phyloP scores from a whole-genome alignment of 1,284 basidiomycete species.

The Cryptococcus sp. region DNA sequence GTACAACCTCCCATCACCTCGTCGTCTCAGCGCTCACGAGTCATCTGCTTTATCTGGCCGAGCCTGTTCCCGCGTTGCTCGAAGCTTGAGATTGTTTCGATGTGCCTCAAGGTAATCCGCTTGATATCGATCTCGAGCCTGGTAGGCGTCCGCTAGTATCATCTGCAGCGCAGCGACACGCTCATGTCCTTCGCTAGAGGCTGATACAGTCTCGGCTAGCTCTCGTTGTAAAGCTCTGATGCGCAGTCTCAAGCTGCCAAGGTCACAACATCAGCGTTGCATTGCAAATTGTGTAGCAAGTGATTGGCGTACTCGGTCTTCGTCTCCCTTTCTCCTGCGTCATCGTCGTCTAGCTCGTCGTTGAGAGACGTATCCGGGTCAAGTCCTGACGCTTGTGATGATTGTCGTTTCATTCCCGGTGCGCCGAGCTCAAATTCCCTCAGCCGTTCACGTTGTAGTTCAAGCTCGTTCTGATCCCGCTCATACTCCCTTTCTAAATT shows the following conservation, averaged over 20 bases:
- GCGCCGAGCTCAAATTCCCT: constrained; percentile 73
- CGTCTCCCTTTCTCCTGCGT: constrained; percentile 70
- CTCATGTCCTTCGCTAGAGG: constrained; percentile 73
- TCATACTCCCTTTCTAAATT: constrained; percentile 66
- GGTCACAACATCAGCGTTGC: background rate
- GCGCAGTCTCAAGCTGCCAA: constrained; percentile 68
- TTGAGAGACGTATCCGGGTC: constrained; percentile 39
- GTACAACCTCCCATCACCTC: background rate
- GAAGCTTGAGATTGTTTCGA: constrained; percentile 76
- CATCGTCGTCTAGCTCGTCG: constrained; percentile 56
- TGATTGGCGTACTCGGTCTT: constrained; percentile 66
- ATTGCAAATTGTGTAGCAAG: too few relatives aligned
- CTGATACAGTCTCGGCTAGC: constrained; percentile 66
- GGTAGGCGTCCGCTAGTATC: constrained; percentile 83
- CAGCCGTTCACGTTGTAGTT: constrained; percentile 87
- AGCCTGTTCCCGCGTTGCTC: constrained; percentile 84
- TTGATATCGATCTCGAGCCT: constrained; percentile 87
- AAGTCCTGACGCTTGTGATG: constrained; percentile 8
- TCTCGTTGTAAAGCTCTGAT: constrained; percentile 81
- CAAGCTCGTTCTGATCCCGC: constrained; percentile 80
- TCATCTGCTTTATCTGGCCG: constrained; percentile 77
- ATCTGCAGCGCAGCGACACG: constrained; percentile 82
- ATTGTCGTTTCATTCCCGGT: constrained; percentile 6
- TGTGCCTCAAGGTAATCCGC: constrained; percentile 82
- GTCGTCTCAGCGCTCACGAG: constrained; percentile 60